Base-by-base conservation (phyloP, 345 rosid species). In the Diplotaxis tenuifolia region DNA sequence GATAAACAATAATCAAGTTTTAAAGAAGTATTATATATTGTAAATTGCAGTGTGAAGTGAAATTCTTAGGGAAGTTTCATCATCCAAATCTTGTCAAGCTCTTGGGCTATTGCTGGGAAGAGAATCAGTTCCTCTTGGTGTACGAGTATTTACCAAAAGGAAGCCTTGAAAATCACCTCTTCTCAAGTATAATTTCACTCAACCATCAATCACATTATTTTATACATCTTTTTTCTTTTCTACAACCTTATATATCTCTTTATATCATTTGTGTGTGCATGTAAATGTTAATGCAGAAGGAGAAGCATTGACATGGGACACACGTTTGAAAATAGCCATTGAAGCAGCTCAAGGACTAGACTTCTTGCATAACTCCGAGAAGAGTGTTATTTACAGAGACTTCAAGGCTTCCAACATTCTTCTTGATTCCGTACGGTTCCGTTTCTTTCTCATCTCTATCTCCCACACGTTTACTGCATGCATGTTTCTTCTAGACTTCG, bases 41-140 rank as follows among this genome's bases (percentile, higher is more conserved):
- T 65, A 14, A 47, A 34, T 1, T 71, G 74, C 85, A 93, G 98
- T 83, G 89, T 5, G 98, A 93, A 72, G 97, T 93, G 75, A 75
- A 76, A 64, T 89, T 89, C 57, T 23, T 90, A 75, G 98, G 98
- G 6, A 91, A 91, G 55, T 87, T 90, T 75, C 81, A 83, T 7
- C 98, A 93, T 65, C 92, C 93, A 19, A 93, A 89, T 79, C 79
- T 93, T 15, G 98, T 93, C 22, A 91, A 82, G 72, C 86, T 93
- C 1, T 32, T 93, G 50, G 98, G 98, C 2, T 93, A 89, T 31
- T 93, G 98, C 34, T 82, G 87, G 86, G 97, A 93, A 70, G 94
- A 91, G 1, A 73, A 34, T 0, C 88, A 82, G 5, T 89, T 85
- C 77, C 88, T 90, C 6, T 86, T 91, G 20, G 94, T 93, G 1